Evolutionary conservation across 2,329 filamentous ascomycete genomes (phyloP).

Genomic region (Huntiella savannae): DNA sequence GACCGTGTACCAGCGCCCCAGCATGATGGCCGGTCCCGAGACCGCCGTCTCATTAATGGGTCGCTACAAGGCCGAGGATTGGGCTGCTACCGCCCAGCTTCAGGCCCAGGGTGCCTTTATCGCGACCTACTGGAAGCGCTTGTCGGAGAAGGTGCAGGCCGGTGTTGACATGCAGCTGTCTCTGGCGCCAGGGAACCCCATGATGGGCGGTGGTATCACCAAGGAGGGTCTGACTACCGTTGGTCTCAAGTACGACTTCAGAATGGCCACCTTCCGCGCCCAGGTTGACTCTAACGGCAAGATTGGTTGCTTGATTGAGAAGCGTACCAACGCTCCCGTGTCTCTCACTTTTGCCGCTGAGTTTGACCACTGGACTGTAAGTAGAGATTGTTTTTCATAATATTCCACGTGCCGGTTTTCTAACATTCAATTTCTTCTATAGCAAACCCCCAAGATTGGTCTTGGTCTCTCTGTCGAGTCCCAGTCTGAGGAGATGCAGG

Average conservation of each 20-base stretch:
- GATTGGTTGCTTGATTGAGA: constrained; percentile 81
- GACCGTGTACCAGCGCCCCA: constrained; percentile 79
- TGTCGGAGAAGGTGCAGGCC: constrained; percentile 90
- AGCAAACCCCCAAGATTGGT: constrained; percentile 93
- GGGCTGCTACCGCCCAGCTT: constrained; percentile 81
- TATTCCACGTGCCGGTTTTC: background rate
- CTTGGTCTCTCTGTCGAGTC: constrained; percentile 85
- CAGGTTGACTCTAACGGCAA: constrained; percentile 93
- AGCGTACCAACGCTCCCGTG: constrained; percentile 82
- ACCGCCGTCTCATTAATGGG: constrained; percentile 76
- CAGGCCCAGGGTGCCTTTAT: constrained; percentile 75
- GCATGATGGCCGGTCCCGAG: constrained; percentile 72
- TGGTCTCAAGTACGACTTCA: constrained; percentile 96
- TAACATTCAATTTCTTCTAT: constrained; percentile 10
- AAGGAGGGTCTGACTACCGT: constrained; percentile 83
- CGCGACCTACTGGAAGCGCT: constrained; percentile 79
- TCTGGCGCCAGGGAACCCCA: constrained; percentile 45
- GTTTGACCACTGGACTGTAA: constrained; percentile 86
- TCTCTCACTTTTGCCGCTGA: constrained; percentile 90
- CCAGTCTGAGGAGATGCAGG: constrained; percentile 66
- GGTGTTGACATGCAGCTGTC: constrained; percentile 88
- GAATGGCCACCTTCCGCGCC: constrained; percentile 82
- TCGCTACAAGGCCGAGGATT: constrained; percentile 79
- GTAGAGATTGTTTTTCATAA: constrained; percentile 18
- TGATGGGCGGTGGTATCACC: constrained; percentile 57